Evolutionary conservation across 371 early-diverging fungal species (phyloP), one percentile per base, ranked within the genome.

Genomic region (Mortierella sp.): DNA sequence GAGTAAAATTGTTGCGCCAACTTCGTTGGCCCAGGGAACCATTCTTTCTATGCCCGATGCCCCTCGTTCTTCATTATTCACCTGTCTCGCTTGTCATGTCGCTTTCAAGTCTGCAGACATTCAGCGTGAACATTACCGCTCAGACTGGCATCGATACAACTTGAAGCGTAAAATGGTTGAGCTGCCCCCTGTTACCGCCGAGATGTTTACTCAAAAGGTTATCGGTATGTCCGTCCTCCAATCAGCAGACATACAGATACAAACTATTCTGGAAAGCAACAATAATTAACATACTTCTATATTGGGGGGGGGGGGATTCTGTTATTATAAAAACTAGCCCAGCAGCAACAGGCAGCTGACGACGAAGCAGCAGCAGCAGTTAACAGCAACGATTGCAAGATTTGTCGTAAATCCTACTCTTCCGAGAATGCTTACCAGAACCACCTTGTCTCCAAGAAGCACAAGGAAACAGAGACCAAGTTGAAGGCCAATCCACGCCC

Each of bases 61-160:
- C 13, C 85, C 85, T 11, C 85, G 81, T 22, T 77, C 84, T 11
- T 62, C 82, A 43, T 40, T 85, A 21, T 92, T 88, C 74, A 93
- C 94, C 22, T 96, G 96, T 71, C 86, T 91, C 33, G 89, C 95
- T 10, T 99, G 99, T 86, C 93, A 96, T 66, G 92, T 95, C 11
- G 92, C 92, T 9, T 98, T 99, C 85, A 84, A 88, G 66, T 80
- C 91, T 21, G 92, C 97, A 10, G 95, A 95, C 47, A 86, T 91
- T 59, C 98, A 98, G 84, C 86, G 98, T 50, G 86, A 86, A 19
- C 99, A 99, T 83, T 96, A 96, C 85, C 90, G 92, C 11, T 92
- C 94, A 13, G 98, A 99, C 86, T 99, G 98, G 98, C 99, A 98
- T 83, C 86, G 98, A 41, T 99, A 98, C 88, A 99, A 99, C 84